These are phyloP conservation scores for Ascochyta pisi DNA, from an alignment of 2,329 filamentous ascomycete genomes.

Conservation along the genomic window DNA sequence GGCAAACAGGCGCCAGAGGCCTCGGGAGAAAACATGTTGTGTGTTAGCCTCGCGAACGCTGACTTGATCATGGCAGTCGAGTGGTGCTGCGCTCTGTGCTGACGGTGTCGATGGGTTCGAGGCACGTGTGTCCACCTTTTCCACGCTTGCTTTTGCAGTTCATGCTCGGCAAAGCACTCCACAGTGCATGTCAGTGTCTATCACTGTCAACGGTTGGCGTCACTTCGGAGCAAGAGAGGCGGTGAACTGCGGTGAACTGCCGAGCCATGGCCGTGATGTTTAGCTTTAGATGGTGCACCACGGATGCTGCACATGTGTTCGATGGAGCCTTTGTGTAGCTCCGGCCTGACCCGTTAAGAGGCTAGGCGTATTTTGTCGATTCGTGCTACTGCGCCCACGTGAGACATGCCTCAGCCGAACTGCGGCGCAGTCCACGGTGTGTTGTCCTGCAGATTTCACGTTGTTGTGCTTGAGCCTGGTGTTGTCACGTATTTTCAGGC, in stretches of 20 bases:
- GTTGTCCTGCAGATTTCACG: slow-evolving; percentile 44
- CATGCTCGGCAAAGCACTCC: slow-evolving; percentile 25
- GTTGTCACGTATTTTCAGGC: slow-evolving; percentile 22
- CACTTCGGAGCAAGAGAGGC: slow-evolving; percentile 31
- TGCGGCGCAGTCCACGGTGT: slow-evolving; percentile 35
- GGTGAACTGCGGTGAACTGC: slow-evolving; percentile 47
- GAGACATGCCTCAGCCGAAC: slow-evolving; percentile 29
- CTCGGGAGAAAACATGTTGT: slow-evolving; percentile 39
- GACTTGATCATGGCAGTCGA: slow-evolving; percentile 47
- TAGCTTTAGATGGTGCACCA: slow-evolving; percentile 31
- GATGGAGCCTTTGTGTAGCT: slow-evolving; percentile 35
- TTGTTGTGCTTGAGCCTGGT: slow-evolving; percentile 26
- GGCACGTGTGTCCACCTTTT: slow-evolving; percentile 2
- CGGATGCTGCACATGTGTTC: slow-evolving; percentile 29
- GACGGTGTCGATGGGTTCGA: slow-evolving; percentile 28
- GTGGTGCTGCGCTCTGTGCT: slow-evolving; percentile 46
- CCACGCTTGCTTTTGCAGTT: slow-evolving; percentile 22
- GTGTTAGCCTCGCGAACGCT: slow-evolving; percentile 44
- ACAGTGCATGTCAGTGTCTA: slow-evolving; percentile 22
- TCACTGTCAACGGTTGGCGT: slow-evolving; percentile 21
- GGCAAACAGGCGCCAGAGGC: slow-evolving; percentile 44
- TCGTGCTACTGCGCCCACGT: slow-evolving; percentile 36
- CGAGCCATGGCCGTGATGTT: slow-evolving; percentile 37
- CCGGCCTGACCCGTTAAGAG: slow-evolving; percentile 40
- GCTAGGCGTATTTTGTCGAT: slow-evolving; percentile 22